Conservation (phyloP, 805 yeast genomes). For the Cyberlindnera maclurae region DNA sequence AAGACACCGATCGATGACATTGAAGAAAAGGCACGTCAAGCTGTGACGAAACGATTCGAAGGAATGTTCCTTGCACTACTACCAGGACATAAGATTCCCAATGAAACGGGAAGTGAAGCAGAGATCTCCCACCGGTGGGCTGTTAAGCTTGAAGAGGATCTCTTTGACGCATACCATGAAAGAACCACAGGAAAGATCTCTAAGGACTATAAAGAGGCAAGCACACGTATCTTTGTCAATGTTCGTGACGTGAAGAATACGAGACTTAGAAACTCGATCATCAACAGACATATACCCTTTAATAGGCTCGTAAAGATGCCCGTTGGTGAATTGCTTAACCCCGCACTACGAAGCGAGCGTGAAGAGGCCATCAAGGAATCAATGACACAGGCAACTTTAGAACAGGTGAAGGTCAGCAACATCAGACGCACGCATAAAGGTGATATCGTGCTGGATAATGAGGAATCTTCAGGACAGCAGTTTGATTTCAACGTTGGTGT, state of each 20-base stretch:
- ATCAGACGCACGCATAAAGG: conserved; percentile 83
- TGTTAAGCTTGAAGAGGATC: conserved; percentile 41
- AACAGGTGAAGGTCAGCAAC: conserved; percentile 51
- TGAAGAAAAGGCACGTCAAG: conserved; percentile 24
- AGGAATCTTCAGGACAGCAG: conserved; percentile 19
- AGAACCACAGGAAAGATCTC: conserved; percentile 17
- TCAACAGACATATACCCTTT: conserved; percentile 46
- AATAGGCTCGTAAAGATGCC: conserved; percentile 55
- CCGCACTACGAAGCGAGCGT: conserved; percentile 64
- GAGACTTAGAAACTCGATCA: conserved; percentile 50
- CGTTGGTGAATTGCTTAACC: conserved; percentile 71
- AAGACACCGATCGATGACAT: conserved; percentile 7
- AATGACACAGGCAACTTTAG: conserved; percentile 60
- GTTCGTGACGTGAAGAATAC: conserved; percentile 49
- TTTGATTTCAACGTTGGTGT: conserved; percentile 24
- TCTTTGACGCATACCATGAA: conserved; percentile 33
- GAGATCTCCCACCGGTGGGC: conserved; percentile 40
- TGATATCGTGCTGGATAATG: conserved; percentile 67
- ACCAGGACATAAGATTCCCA: conserved; percentile 9
- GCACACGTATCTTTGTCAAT: conserved; percentile 60
- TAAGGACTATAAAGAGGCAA: conserved; percentile 51
- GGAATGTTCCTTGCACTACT: conserved; percentile 42
- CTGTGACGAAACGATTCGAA: conserved; percentile 42
- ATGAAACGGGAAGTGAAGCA: conserved; percentile 26
- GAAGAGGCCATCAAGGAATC: conserved; percentile 65